phyloP scores from a whole-genome alignment of 2,329 filamentous ascomycete genomes.

The Macroventuria anomochaeta region DNA sequence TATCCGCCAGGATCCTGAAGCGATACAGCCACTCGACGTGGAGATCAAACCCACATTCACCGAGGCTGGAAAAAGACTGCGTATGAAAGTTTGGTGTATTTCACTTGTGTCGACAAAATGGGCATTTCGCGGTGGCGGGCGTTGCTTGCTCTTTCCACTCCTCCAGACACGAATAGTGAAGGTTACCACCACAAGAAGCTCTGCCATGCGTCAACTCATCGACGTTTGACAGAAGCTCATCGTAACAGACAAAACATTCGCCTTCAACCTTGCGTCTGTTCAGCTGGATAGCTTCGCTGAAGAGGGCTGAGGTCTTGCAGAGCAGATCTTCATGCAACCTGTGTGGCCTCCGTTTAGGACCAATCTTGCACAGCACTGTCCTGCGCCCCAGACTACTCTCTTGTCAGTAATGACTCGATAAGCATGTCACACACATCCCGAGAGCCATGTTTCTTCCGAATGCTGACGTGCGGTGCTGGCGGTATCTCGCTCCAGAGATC shows the following conservation, averaged over 20 bases:
- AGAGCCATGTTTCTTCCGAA: background rate
- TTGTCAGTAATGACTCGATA: background rate
- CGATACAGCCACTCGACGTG: conserved; percentile 1
- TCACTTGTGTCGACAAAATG: background rate
- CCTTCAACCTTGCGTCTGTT: background rate
- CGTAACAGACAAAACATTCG: background rate
- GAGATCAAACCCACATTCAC: background rate
- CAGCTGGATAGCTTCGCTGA: background rate
- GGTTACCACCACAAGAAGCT: background rate
- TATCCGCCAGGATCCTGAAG: background rate
- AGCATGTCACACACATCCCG: background rate
- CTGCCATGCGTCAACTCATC: background rate
- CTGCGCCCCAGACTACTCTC: background rate
- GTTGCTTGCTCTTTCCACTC: background rate
- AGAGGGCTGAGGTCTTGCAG: background rate
- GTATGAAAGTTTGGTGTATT: background rate
- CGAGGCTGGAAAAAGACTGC: background rate
- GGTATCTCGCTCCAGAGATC: background rate
- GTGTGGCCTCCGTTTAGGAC: background rate
- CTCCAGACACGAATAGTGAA: background rate
- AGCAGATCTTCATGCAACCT: background rate
- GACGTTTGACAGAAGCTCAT: background rate
- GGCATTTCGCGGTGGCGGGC: background rate
- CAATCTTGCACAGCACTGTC: background rate
- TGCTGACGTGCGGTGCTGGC: background rate